Evolutionary conservation across 2,329 filamentous ascomycete species (phyloP), one percentile per base, ranked within the genome.

Genomic region (Blumeria graminis): DNA sequence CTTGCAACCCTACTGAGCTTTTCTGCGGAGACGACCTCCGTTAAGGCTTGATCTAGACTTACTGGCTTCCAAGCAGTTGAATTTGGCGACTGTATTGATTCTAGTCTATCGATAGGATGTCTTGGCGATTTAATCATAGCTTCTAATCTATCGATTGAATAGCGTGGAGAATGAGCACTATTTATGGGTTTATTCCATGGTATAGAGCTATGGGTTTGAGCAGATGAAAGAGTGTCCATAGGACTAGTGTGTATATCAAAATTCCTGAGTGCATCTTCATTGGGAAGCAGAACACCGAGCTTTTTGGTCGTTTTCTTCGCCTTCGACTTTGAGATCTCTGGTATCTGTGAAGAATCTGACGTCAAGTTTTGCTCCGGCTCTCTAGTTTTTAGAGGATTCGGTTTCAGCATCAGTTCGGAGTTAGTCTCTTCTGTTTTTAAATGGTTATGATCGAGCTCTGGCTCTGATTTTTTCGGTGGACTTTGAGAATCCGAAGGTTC

Each of bases 201-300:
- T 55, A 62, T 63, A n/a, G 64, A 65, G 4, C 55, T 62, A 16
- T 63, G 61, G 51, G 62, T 63, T 59, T 67, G 65, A 45, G 67
- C 45, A 16, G 59, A 58, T 7, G 60, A 56, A 32, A 48, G 28
- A 41, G 34, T 56, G 11, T 60, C 55, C 11, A 61, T 56, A 11
- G 56, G 50, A 32, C 56, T 56, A 39, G 52, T 60, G 1, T 58
- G 56, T 11, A 33, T 41, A 1, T 56, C 57, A 7, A n/a, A 36
- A 10, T 57, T 14, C n/a, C 56, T 50, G 36, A 59, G 16, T 9
- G 59, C 41, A 22, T 62, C 22, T 28, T 28, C 48, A 3, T 60
- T 57, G 32, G 59, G 43, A 51, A 58, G 58, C 35, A 56, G 56
- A 4, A 56, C 41, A 32, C 57, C 50, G 43, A 60, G 51, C 33